Evolutionary conservation across 768 basidiomycete genomes (phyloP), one percentile per base, ranked within the genome.

Genomic region (Amyloporia xantha): DNA sequence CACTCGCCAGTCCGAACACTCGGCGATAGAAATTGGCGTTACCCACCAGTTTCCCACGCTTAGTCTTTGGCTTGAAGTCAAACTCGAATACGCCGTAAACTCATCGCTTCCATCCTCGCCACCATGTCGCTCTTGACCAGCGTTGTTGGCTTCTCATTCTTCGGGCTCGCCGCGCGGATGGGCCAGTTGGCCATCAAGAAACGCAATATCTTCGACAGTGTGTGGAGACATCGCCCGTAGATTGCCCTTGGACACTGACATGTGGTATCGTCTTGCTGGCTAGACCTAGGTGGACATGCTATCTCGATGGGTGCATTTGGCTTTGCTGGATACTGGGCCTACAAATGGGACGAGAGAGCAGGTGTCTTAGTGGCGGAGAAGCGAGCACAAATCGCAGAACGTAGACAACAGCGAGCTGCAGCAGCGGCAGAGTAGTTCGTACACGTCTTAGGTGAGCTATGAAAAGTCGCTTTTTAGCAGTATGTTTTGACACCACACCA

Each of bases 121-220:
- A 15, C 47, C 48, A 88, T 87, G 82, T 62, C 84, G 36, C 68
- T 89, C 61, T 69, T 86, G 48, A 69, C 79, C 43, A 87, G 79
- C 61, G 67, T 91, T 53, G 64, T 89, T 61, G 87, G 88, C 36
- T 89, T 89, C 67, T 86, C 88, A 2, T 66, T 77, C 49, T 84
- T 91, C 61, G 92, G 92, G 37, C 83, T 96, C 50, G 82, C 83
- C 19, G 82, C 84, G 17, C 77, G 93, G 51, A 73, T 91, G 52
- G 90, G 88, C 58, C 91, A 94, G 68, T 81, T 96, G 20, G 86
- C 84, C 47, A 86, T 96, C 59, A 85, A 91, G 66, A 82, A 76
- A 62, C 75, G 86, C 59, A 81, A 82, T 61, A 75, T 93, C 51
- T 78, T 87, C 66, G 76, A 81, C 40, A 90, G 92, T 94, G 62